Conservation (phyloP, 2,329 filamentous ascomycete genomes). For the Aspergillus carbonarius region DNA sequence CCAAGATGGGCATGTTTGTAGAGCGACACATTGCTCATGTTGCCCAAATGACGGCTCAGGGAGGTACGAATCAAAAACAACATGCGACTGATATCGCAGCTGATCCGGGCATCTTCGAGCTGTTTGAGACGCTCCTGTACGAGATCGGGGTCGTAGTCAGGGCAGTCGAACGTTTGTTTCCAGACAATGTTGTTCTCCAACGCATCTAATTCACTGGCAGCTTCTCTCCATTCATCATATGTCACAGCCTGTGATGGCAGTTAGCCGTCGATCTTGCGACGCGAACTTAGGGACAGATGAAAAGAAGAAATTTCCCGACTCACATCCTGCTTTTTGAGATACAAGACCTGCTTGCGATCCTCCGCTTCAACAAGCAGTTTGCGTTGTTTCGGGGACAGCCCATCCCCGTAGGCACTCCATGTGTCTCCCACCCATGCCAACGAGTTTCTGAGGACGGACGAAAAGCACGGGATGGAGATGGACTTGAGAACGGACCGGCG, state of each 20-base stretch:
- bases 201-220: conserved; percentile 73
- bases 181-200: conserved; percentile 79
- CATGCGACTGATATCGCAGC: conserved; percentile 73
- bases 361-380: conserved; percentile 50
- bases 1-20: conserved; percentile 84
- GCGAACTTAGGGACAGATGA: not conserved
- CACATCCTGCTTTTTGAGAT: conserved; percentile 65
- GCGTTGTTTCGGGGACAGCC: conserved; percentile 53
- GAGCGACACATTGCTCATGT: conserved; percentile 78
- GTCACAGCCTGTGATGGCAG: conserved; percentile 58
- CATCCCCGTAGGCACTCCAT: conserved; percentile 49
- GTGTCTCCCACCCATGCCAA: conserved; percentile 37
- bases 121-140: conserved; percentile 69
- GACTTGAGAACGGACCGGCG: conserved; percentile 25
- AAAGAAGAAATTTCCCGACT: conserved; percentile 28
- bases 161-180: conserved; percentile 68
- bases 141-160: conserved; percentile 69
- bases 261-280: not conserved
- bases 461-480: conserved; percentile 33
- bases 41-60: conserved; percentile 75
- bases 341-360: conserved; percentile 62
- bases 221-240: conserved; percentile 70
- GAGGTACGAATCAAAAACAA: conserved; percentile 77
- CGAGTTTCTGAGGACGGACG: conserved; percentile 35
- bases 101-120: conserved; percentile 70